These are phyloP conservation scores for rapeseed (Brassica napus) DNA, from an alignment of 345 rosid genomes.

Conservation along the genomic window Da-Ae NC_063438.1:8319501-8320000, in stretches of 20 bases:
- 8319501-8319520: too few relatives aligned
- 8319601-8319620: too few relatives aligned
- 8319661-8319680: not conserved
- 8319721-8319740: conserved; percentile 79
- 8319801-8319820: conserved; percentile 60
- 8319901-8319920: conserved; percentile 67
- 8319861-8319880: conserved; percentile 74
- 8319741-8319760: conserved; percentile 78
- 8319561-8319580: too few relatives aligned
- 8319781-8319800: conserved; percentile 40
- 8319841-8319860: conserved; percentile 71
- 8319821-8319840: conserved; percentile 86
- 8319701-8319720: conserved; percentile 16
- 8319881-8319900: conserved; percentile 79
- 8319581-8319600: too few relatives aligned
- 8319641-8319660: not conserved
- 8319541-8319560: too few relatives aligned
- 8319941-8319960: conserved; percentile 81
- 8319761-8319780: conserved; percentile 76
- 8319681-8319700: not conserved
- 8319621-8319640: not conserved
- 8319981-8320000: conserved; percentile 70
- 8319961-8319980: conserved; percentile 70
- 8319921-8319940: conserved; percentile 36
- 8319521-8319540: too few relatives aligned